Evolutionary conservation across 257 asterid species (phyloP).

Genomic region (Coffea canephora): DNA sequence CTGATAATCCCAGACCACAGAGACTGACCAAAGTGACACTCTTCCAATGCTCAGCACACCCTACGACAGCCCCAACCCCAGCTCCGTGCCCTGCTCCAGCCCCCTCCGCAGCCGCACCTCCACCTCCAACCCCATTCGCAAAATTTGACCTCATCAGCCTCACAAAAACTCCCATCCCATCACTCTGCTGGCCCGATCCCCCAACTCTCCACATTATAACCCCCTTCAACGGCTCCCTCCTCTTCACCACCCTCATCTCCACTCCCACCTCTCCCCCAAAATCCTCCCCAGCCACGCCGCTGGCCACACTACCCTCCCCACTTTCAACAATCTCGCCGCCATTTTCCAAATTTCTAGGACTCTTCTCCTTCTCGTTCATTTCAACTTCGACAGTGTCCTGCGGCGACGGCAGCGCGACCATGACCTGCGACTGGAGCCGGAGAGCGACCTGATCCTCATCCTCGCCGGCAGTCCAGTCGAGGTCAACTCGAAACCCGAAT

Average conservation of each 20-base stretch:
- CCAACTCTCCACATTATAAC: constrained; percentile 69
- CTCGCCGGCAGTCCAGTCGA: constrained; percentile 85
- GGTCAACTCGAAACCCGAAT: constrained; percentile 61
- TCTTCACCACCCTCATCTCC: constrained; percentile 78
- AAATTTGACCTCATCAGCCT: constrained; percentile 83
- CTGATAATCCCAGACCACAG: constrained; percentile 72
- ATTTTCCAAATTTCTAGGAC: background rate
- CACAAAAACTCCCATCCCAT: constrained; percentile 84
- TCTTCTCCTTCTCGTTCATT: constrained; percentile 29
- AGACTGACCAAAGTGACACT: constrained; percentile 75
- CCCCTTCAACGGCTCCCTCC: constrained; percentile 79
- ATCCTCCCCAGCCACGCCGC: constrained; percentile 55
- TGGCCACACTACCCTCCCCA: constrained; percentile 19
- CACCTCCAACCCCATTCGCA: constrained; percentile 44
- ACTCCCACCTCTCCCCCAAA: constrained; percentile 58
- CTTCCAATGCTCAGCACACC: constrained; percentile 82
- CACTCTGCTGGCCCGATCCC: constrained; percentile 87
- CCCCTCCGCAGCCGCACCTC: constrained; percentile 24
- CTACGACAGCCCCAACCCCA: constrained; percentile 16
- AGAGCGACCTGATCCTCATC: constrained; percentile 94
- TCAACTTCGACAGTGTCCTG: constrained; percentile 75
- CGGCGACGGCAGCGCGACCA: constrained; percentile 94
- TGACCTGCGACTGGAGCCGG: constrained; percentile 90
- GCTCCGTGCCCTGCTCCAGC: background rate
- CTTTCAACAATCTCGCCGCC: background rate